A percentile compares a stretch with the other conserved stretches of the same genome.
Conservation (phyloP, 2,329 filamentous ascomycete species). For the Ceratocystis destructans region DNA sequence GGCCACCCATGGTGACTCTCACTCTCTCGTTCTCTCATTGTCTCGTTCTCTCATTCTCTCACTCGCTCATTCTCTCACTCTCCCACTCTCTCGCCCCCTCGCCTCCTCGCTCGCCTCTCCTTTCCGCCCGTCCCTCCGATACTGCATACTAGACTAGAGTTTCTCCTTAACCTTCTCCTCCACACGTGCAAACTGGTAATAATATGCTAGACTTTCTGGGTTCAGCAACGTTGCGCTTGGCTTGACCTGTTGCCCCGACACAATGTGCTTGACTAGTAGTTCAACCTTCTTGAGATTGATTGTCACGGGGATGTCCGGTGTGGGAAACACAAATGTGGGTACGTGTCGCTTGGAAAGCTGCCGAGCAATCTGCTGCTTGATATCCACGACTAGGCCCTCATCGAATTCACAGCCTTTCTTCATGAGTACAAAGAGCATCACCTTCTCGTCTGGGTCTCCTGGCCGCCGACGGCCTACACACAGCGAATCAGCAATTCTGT, state of each 20-base stretch:
- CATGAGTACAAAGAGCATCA: conserved; percentile 44
- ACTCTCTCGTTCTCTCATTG: too few relatives aligned
- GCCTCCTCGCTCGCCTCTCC: too few relatives aligned
- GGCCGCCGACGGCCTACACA: conserved; percentile 66
- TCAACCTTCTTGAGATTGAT: conserved; percentile 81
- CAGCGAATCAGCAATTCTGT: conserved; percentile 54
- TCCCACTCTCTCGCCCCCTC: too few relatives aligned
- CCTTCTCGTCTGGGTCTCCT: conserved; percentile 38
- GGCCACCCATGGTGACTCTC: too few relatives aligned
- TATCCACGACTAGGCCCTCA: conserved; percentile 37
- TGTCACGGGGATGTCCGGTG: conserved; percentile 67
- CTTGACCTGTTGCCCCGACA: conserved; percentile 60
- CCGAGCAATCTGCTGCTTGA: conserved; percentile 51
- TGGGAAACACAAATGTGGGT: conserved; percentile 65
- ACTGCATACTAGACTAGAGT: too few relatives aligned
- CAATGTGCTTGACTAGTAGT: conserved; percentile 70
- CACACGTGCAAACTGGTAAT: conserved; percentile 54
- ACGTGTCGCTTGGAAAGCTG: conserved; percentile 62
- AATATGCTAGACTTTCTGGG: conserved; percentile 60
- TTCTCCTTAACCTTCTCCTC: conserved; percentile 4
- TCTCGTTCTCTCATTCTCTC: too few relatives aligned
- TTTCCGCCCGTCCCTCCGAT: too few relatives aligned
- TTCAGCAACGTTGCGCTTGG: conserved; percentile 66
- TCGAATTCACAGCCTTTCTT: conserved; percentile 43
- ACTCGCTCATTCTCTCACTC: too few relatives aligned